These are phyloP conservation scores for Halophytophthora polymorphica DNA, from an alignment of 352 stramenopile genomes.

Conservation along the genomic window DNA sequence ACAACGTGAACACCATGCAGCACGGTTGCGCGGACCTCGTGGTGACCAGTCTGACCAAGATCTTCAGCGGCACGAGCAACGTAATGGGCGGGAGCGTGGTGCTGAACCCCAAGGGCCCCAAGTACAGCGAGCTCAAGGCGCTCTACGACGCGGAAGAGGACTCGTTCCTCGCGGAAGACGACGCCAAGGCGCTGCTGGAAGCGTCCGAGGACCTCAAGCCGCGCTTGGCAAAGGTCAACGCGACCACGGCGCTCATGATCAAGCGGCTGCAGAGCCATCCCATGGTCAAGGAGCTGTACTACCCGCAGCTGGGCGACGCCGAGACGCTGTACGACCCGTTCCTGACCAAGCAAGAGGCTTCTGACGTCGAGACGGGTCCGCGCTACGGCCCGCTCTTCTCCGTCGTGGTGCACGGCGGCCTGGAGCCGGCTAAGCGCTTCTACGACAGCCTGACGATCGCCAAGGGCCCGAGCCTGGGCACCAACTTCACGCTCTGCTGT, in stretches of 20 bases:
- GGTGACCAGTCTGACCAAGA: conserved; percentile 91
- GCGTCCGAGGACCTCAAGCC: conserved; percentile 63
- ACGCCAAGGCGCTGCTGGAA: conserved; percentile 48
- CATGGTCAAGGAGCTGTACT: conserved; percentile 84
- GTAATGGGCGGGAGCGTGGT: conserved; percentile 92
- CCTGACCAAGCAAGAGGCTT: conserved; percentile 13
- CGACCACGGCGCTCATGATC: conserved; percentile 64
- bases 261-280: conserved; percentile 67
- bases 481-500: conserved; percentile 93
- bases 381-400: conserved; percentile 88
- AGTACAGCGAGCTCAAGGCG: conserved; percentile 41
- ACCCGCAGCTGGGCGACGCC: conserved; percentile 61
- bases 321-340: conserved; percentile 70
- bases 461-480: conserved; percentile 89
- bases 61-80: conserved; percentile 90
- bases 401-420: conserved; percentile 74
- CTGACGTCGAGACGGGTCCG: conserved; percentile 16
- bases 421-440: conserved; percentile 74
- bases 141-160: conserved; percentile 35
- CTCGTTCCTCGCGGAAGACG: conserved; percentile 60
- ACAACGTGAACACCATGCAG: conserved; percentile 90
- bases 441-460: conserved; percentile 86
- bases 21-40: conserved; percentile 81
- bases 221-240: conserved; percentile 81
- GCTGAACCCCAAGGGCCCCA: conserved; percentile 63